Percentiles rank a stretch among this genome's conserved stretches.
These are phyloP conservation scores for Parastagonospora avenae DNA, from an alignment of 2,329 filamentous ascomycete genomes.

Conservation along the genomic window DNA sequence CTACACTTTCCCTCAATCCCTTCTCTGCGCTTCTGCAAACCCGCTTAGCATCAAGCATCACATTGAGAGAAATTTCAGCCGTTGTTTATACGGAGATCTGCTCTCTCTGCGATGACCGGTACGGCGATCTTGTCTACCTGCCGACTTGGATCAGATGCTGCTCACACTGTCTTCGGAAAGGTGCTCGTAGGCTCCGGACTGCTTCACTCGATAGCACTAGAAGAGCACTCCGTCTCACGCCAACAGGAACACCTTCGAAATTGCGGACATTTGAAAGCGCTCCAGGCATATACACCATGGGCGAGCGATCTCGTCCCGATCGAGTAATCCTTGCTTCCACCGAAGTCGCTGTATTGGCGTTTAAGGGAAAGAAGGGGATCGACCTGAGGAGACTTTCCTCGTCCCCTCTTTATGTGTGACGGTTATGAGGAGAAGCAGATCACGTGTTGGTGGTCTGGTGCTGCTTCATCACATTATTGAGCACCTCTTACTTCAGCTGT, in stretches of 20 bases:
- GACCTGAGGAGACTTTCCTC: no score
- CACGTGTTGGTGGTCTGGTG: no score
- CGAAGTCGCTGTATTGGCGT: background rate
- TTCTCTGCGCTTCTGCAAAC: slow-evolving; percentile 40
- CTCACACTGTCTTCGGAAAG: slow-evolving; percentile 27
- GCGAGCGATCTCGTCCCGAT: slow-evolving; percentile 7
- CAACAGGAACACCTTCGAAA: slow-evolving; percentile 14
- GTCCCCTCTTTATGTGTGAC: no score
- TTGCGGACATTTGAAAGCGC: slow-evolving; percentile 36
- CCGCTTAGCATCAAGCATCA: slow-evolving; percentile 23
- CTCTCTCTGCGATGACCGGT: slow-evolving; percentile 25
- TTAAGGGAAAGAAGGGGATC: background rate
- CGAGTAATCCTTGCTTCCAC: background rate
- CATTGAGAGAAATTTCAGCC: slow-evolving; percentile 26
- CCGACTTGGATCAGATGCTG: slow-evolving; percentile 36
- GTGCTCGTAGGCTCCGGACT: slow-evolving; percentile 20
- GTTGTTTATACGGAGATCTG: slow-evolving; percentile 35
- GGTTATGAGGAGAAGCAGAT: no score
- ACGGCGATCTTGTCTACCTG: slow-evolving; percentile 20
- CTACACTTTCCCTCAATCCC: slow-evolving; percentile 32
- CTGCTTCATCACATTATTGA: no score
- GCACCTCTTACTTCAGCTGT: no score
- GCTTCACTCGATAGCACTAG: background rate
- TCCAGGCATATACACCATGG: slow-evolving; percentile 30
- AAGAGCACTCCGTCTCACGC: slow-evolving; percentile 11